phyloP scores from a whole-genome alignment of 2,329 filamentous ascomycete species.

The Ustulina deusta region DNA sequence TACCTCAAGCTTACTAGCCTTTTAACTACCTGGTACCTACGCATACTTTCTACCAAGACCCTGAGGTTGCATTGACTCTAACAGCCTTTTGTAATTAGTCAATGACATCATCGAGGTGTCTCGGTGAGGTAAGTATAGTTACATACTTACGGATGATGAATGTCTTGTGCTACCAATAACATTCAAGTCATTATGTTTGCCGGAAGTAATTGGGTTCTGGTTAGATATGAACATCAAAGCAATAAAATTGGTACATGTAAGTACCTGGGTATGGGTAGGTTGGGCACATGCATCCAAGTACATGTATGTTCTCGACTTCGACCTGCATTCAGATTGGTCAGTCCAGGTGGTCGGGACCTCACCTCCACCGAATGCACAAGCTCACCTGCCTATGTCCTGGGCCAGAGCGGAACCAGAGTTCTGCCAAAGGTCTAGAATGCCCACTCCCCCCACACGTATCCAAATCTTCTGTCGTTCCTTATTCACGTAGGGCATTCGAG shows the following conservation, averaged over 20 bases:
- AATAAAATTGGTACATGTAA: background rate
- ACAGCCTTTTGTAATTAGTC: slow-evolving; percentile 9
- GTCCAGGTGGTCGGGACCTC: slow-evolving; percentile 26
- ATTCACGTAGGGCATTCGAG: slow-evolving; percentile 23
- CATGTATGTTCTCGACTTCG: background rate
- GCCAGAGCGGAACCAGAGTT: background rate
- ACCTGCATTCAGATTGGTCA: slow-evolving; percentile 2
- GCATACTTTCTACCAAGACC: background rate
- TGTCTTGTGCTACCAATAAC: background rate
- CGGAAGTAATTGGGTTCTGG: no score
- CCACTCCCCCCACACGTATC: slow-evolving; percentile 33
- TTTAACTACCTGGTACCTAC: background rate
- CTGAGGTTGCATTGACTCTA: background rate
- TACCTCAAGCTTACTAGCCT: no score
- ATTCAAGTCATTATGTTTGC: background rate
- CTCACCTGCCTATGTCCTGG: background rate
- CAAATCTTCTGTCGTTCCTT: slow-evolving; percentile 14
- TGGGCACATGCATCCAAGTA: background rate
- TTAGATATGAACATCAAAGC: no score
- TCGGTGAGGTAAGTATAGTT: slow-evolving; percentile 13
- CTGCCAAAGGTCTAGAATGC: slow-evolving; percentile 32
- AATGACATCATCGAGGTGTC: slow-evolving; percentile 31
- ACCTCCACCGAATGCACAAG: slow-evolving; percentile 4
- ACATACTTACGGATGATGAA: background rate
- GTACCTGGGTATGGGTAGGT: background rate